Base-by-base conservation (phyloP, 2,329 filamentous ascomycete species). In the Cryoendolithus antarcticus region DNA sequence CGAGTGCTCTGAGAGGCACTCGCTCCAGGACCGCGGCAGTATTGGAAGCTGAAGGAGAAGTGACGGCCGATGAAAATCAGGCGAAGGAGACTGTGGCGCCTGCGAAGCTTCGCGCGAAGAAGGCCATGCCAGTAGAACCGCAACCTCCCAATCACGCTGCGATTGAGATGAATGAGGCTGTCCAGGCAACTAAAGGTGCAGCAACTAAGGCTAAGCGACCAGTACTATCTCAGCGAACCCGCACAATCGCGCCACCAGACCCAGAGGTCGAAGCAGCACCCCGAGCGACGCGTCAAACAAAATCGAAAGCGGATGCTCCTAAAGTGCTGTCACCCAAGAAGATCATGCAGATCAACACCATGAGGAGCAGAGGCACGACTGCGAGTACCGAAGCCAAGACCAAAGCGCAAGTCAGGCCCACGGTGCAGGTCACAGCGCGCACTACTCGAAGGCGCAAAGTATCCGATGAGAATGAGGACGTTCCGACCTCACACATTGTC, bases 271-370 rank as follows among this genome's bases (percentile, higher is more conserved):
- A 30, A 37, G 11, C 36, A 10, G 37, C 37, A 8, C 37, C 40
- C 11, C 12, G 32, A 19, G 31, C 42, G 13, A 24, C 38, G 31
- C 15, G 37, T 21, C 34, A 43, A 19, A 36, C 40, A 13, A 41
- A 37, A 38, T 13, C 35, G 32, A 41, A 37, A 38, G 13, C 35
- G 6, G 32, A 29, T 35, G 38, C 42, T 30, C 37, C 31, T 21
- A 29, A 11, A 30, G 31, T 56, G 11, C 47, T 60, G 9, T 59
- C 56, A 21, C 54, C 58, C 4, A 59, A 59, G 48, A 60, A 60
- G 49, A 53, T 56, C 44, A 57, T 55, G 5, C 57, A 60, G 42
- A 48, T 59, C 9, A 46, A 51, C 6, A 51, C 44, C 34, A 41
- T 43, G 27, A 41, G 42, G 3, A 40, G 46, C 6, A 46, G 44